Conservation (phyloP, 2,329 filamentous ascomycete species). For the Fonsecaea pedrosoi region DNA sequence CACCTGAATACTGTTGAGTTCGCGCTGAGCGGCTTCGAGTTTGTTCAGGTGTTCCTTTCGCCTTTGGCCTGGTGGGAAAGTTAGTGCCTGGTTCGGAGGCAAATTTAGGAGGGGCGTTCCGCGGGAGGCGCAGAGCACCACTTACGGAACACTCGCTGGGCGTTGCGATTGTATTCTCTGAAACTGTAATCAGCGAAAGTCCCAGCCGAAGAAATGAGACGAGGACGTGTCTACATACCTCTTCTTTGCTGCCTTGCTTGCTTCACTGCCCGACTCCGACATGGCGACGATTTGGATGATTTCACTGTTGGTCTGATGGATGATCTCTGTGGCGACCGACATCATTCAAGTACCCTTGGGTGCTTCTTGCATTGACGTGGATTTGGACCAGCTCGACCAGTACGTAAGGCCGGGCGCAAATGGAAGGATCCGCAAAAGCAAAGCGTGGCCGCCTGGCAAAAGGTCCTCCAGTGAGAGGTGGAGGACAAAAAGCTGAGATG, state of each 20-base stretch:
- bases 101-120: conserved; percentile 8
- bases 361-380: conserved; percentile 23
- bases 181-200: conserved; percentile 23
- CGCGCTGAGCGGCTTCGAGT: conserved; percentile 52
- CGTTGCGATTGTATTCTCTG: conserved; percentile 51
- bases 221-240: conserved; percentile 30
- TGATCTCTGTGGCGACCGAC: conserved; percentile 38
- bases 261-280: conserved; percentile 43
- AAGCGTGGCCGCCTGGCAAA: conserved; percentile 17
- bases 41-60: conserved; percentile 55
- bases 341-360: conserved; percentile 40
- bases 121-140: conserved; percentile 25
- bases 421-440: conserved; percentile 34
- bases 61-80: conserved; percentile 46
- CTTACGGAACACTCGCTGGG: conserved; percentile 55
- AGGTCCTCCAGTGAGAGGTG: conserved; percentile 23
- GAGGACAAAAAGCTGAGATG: conserved; percentile 28
- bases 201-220: background rate
- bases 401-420: conserved; percentile 31
- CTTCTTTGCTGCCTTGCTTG: conserved; percentile 43
- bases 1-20: conserved; percentile 48
- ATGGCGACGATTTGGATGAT: conserved; percentile 36
- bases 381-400: conserved; percentile 20
- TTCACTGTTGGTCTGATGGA: conserved; percentile 33
- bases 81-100: conserved; percentile 24